Base-by-base conservation (phyloP, 306 rosid genomes). In the Fragaria nilgerrensis region DNA sequence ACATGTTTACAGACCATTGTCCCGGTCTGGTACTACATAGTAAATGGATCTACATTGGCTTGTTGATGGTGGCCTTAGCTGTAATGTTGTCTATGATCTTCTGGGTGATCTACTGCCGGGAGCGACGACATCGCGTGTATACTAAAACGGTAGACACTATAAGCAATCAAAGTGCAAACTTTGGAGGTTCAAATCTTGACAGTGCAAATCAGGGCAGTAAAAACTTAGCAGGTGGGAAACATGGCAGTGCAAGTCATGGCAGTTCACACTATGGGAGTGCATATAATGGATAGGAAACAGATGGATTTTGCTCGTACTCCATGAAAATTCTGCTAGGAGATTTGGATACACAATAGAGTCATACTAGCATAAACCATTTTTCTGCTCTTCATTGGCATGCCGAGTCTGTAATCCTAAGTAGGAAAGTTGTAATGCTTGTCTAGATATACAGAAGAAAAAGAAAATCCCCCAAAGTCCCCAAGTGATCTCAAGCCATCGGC, bases 31-130 rank as follows among this genome's bases (percentile, higher is more conserved):
- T 70, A 44, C 70, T 9, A 29, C 84, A 59, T 44, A 84, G 82
- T 25, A 1, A 61, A 34, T 84, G 88, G 88, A 84, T 86, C 82
- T 92, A 85, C 62, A 27, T 82, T 19, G 98, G 92, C 29, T 77
- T 86, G 17, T 78, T 82, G 20, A 2, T 90, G 62, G 84, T 92
- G 2, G 87, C 98, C 69, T 82, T 69, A 1, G 88, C 92, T n/a
- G 93, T 88, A 19, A 88, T 90, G 93, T 27, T 89, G 53, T 94
- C 92, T 0, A 45, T 95, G 81, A 77, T 89, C 58, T 86, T 88
- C 63, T 91, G 93, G 90, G 90, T 89, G 36, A 85, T 90, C 76
- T 89, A 83, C 67, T 90, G 86, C 49, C 80, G 95, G 78, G 87
- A 94, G 72, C 80, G 85, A 34, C 70, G 83, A 5, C 93, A 95